Percentiles rank a stretch among this genome's conserved stretches.
Evolutionary conservation across 2,329 filamentous ascomycete genomes (phyloP).

Genomic region (Myriosclerotinia curreyana): DNA sequence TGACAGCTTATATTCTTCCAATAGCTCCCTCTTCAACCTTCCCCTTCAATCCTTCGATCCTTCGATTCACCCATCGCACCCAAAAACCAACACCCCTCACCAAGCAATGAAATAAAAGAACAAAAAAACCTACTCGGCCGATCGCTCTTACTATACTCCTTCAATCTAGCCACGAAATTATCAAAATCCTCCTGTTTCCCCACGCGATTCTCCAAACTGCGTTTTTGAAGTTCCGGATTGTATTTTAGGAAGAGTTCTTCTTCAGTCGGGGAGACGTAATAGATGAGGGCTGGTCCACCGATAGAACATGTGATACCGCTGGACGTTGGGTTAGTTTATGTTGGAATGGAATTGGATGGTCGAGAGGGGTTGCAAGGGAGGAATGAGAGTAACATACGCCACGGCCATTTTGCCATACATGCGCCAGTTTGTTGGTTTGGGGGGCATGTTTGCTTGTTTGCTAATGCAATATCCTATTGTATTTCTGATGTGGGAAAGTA

Average conservation of each 20-base stretch:
- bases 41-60: neutral
- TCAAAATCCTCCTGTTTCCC: conserved; percentile 83
- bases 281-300: conserved; percentile 80
- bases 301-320: conserved; percentile 72
- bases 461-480: neutral
- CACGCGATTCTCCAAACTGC: conserved; percentile 74
- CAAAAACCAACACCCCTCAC: neutral
- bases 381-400: conserved; percentile 52
- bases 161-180: conserved; percentile 77
- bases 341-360: neutral
- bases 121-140: conserved; percentile 69
- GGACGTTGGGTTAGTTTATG: conserved; percentile 25
- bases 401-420: conserved; percentile 67
- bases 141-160: conserved; percentile 85
- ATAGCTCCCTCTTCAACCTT: neutral
- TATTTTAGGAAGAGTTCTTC: conserved; percentile 91
- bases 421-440: conserved; percentile 53
- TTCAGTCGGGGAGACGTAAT: conserved; percentile 77
- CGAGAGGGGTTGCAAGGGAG: neutral
- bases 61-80: neutral
- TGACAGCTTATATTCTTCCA: conserved; percentile 10
- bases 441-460: conserved; percentile 40
- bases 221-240: conserved; percentile 89
- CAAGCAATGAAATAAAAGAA: neutral
- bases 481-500: neutral